Base-by-base conservation (phyloP, 1,139 yeast species). In the Zygoascus hellenicus region DNA sequence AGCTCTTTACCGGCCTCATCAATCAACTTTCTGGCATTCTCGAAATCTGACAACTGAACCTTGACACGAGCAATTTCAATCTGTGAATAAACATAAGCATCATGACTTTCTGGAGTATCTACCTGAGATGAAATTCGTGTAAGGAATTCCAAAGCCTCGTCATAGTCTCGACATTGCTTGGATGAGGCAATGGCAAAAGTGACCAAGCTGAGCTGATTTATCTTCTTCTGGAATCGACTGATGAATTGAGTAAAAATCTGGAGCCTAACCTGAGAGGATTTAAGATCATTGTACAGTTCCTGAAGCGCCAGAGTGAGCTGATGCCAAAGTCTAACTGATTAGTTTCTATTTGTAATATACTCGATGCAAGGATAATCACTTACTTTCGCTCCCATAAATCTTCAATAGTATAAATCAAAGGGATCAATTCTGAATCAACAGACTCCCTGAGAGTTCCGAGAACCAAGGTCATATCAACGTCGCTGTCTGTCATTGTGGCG, bases 351-450 rank as follows among this genome's bases (percentile, higher is more conserved):
- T 28, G 4, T 13, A 31, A 26, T 16, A n/a, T n/a, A 37, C 26
- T 19, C 28, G 22, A 6, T 15, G n/a, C n/a, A n/a, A n/a, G n/a
- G 11, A 13, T 42, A n/a, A 17, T 28, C 33, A 53, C 62, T 34
- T 50, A 74, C 71, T 87, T 88, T 58, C 96, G 76, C 63, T 90
- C 97, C 69, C 88, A 86, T 53, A 74, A 74, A 59, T 89, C 96
- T 62, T 90, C 97, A 63, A 92, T 77, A 49, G 83, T 80, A 61
- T 81, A 83, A 57, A 85, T 77, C 39, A 80, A 68, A 37, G 80
- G 76, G n/a, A 78, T 75, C 38, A 86, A 78, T 37, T 82, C 80
- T 0, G 80, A 74, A 48, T 81, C 86, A 7, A 80, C 74, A 60
- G 83, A 86, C 64, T 76, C 75, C 51, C 96, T 78, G 50, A 90